Conservation (phyloP, 2,329 filamentous ascomycete species). For the Onygena corvina region DNA sequence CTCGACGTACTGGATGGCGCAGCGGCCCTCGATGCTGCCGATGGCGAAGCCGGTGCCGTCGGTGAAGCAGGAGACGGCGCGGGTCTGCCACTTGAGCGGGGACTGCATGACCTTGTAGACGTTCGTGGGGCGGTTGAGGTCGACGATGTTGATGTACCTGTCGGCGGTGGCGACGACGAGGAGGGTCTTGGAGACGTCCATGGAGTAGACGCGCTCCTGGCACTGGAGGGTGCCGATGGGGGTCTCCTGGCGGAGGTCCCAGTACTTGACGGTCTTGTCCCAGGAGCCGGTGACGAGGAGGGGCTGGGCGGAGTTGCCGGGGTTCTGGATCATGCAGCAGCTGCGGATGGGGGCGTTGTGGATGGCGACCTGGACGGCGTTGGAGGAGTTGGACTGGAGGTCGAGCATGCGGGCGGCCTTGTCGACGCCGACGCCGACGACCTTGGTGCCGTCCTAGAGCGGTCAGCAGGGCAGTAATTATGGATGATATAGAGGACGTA, state of each 20-base stretch:
- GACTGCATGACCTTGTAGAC: constrained; percentile 96
- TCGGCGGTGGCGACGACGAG: constrained; percentile 89
- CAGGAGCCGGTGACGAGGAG: constrained; percentile 77
- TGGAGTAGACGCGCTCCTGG: constrained; percentile 57
- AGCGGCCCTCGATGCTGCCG: constrained; percentile 90
- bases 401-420: constrained; percentile 85
- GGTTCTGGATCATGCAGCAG: constrained; percentile 64
- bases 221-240: constrained; percentile 38
- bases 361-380: constrained; percentile 57
- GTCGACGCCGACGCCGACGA: constrained; percentile 79
- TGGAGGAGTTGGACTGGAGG: constrained; percentile 47
- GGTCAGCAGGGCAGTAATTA: constrained; percentile 3
- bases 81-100: constrained; percentile 95
- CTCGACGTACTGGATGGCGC: constrained; percentile 95
- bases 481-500: constrained; percentile 35
- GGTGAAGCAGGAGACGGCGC: constrained; percentile 86
- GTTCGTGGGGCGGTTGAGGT: constrained; percentile 73
- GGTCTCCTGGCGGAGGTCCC: constrained; percentile 42
- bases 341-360: constrained; percentile 74
- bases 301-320: constrained; percentile 39
- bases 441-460: constrained; percentile 70
- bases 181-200: constrained; percentile 81
- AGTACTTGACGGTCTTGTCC: constrained; percentile 48
- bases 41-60: constrained; percentile 88
- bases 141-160: constrained; percentile 89